Conservation (phyloP, 495 filamentous ascomycete species). For the Xylaria scruposa region DNA sequence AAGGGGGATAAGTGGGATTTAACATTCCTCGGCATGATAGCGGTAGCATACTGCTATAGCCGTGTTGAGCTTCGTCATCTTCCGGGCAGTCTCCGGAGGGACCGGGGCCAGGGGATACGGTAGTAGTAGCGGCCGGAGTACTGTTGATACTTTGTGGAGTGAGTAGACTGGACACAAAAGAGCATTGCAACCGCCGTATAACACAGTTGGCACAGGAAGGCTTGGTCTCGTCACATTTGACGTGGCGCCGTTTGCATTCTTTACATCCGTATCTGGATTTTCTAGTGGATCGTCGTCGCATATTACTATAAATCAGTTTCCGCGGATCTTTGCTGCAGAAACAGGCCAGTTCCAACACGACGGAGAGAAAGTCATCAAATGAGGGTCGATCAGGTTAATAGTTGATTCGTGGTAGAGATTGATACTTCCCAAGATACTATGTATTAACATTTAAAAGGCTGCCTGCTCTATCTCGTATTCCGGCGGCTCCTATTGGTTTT, state of each 20-base stretch:
- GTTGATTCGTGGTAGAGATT: background rate
- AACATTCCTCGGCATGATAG: background rate
- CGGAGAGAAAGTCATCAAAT: background rate
- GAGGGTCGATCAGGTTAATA: background rate
- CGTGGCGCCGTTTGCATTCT: background rate
- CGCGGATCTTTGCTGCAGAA: background rate
- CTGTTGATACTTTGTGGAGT: background rate
- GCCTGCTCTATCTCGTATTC: background rate
- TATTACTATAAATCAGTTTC: background rate
- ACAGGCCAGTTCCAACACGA: background rate
- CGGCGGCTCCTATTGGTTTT: background rate
- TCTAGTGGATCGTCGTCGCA: background rate
- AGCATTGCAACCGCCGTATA: background rate
- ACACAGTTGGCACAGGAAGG: background rate
- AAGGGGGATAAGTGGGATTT: background rate
- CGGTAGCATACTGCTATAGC: background rate
- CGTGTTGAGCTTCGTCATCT: background rate
- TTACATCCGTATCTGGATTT: background rate
- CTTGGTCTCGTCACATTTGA: background rate
- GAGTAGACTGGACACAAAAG: background rate
- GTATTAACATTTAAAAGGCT: too few relatives aligned
- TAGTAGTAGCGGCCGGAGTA: background rate
- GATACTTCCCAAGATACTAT: background rate
- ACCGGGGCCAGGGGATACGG: background rate
- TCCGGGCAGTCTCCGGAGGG: background rate